Evolutionary conservation across 1,284 basidiomycete genomes (phyloP), one percentile per base, ranked within the genome.

Genomic region (Xanthoconium separans): DNA sequence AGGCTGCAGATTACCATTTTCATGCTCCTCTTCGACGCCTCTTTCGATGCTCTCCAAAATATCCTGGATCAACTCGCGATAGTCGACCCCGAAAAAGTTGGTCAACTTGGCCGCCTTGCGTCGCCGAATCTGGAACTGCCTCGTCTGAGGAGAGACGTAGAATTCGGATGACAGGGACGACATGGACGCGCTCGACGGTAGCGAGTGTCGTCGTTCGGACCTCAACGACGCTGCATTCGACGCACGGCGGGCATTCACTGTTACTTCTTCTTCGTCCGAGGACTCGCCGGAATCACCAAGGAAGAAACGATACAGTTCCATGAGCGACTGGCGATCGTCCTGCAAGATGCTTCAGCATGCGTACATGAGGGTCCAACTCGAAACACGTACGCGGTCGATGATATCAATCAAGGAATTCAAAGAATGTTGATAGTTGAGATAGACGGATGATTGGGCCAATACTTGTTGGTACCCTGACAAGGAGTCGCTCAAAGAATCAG

Each of bases 81-180:
- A 91, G 66, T 89, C 79, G 44, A 91, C 90, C 16, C 89, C 89
- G 68, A 92, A 92, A 76, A 92, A 91, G 70, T 86, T 79, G 27
- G 85, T 85, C 55, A 91, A 75, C 74, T 92, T 92, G 52, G 89
- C 88, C 3, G 88, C 89, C 49, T 84, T 77, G 37, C 82, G 76
- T 47, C 90, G 77, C 44, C 89, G 83, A 55, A 78, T 69, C 66
- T 90, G 84, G 75, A 91, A 91, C 56, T 75, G 76, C 11, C 74
- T 75, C 51, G 73, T 66, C 49, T 81, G 76, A 2, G 78, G 72
- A 46, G 72, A 55, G 24, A 71, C 15, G 27, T 64, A 70, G 52
- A 70, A 73, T 48, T 82, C 81, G 18, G 84, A 83, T 12, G 76
- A 58, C 22, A 87, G 65, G 9, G 86, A 89, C 9, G 78, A 68